phyloP scores from a whole-genome alignment of 768 basidiomycete species.

The Kwoniella dendrophila region DNA sequence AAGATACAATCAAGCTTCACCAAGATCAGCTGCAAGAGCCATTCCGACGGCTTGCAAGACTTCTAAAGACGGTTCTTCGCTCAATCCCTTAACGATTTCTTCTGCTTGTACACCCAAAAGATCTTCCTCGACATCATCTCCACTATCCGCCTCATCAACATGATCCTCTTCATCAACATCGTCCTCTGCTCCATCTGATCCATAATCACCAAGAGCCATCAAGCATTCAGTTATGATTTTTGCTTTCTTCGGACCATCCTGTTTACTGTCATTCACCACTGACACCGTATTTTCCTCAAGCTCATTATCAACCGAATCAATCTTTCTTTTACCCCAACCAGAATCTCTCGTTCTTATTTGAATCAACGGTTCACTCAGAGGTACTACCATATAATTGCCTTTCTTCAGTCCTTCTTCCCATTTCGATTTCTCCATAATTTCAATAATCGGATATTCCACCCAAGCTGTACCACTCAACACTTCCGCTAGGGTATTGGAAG shows the following conservation, averaged over 20 bases:
- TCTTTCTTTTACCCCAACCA: conserved; percentile 21
- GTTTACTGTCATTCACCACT: neutral
- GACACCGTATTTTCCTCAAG: neutral
- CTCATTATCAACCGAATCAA: neutral
- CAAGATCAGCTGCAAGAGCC: conserved; percentile 28
- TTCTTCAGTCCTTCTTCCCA: conserved; percentile 57
- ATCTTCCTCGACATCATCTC: neutral
- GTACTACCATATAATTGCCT: conserved; percentile 4
- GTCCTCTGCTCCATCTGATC: conserved; percentile 55
- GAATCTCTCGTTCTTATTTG: conserved; percentile 9
- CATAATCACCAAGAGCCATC: conserved; percentile 42
- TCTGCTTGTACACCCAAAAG: conserved; percentile 7
- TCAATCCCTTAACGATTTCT: neutral
- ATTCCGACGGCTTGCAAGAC: conserved; percentile 20
- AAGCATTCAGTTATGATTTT: conserved; percentile 16
- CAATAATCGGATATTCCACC: conserved; percentile 81
- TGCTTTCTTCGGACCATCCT: conserved; percentile 8
- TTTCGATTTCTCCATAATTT: conserved; percentile 67
- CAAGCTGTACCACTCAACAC: conserved; percentile 68
- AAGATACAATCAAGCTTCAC: conserved; percentile 1
- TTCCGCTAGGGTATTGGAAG: conserved; percentile 59
- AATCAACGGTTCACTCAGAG: conserved; percentile 2
- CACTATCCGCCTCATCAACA: conserved; percentile 41
- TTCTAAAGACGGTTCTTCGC: conserved; percentile 11
- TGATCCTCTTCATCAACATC: conserved; percentile 52